phyloP scores from a whole-genome alignment of 441 rosid genomes.

The Biscutella auriculata region DNA sequence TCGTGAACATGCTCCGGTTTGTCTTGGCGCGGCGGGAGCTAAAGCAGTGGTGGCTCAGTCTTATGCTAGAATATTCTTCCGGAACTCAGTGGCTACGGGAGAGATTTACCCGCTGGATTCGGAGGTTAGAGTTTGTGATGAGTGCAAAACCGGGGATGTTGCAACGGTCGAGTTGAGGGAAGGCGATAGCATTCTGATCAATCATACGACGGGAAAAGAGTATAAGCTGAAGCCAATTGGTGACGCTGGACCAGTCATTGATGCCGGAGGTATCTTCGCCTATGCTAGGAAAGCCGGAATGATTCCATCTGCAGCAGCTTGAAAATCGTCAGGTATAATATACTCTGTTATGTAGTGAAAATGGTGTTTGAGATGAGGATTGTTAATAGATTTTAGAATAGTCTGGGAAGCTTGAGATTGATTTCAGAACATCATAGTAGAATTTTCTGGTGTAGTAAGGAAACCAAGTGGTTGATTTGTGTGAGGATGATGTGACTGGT shows the following conservation, averaged over 20 bases:
- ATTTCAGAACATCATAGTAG: too few species aligned
- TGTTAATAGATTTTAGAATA: neutral
- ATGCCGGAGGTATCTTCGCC: slow-evolving; percentile 79
- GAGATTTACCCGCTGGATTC: slow-evolving; percentile 68
- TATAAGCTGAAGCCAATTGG: slow-evolving; percentile 67
- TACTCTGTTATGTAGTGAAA: neutral
- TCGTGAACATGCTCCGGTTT: slow-evolving; percentile 89
- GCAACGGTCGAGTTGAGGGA: slow-evolving; percentile 45
- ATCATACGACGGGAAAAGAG: slow-evolving; percentile 62
- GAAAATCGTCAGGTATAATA: too few species aligned
- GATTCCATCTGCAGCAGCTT: slow-evolving; percentile 53
- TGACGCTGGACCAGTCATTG: slow-evolving; percentile 77
- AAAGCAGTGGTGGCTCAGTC: slow-evolving; percentile 66
- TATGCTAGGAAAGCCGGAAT: slow-evolving; percentile 69
- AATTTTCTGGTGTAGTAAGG: neutral
- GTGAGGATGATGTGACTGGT: too few species aligned
- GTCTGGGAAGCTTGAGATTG: neutral
- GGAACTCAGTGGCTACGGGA: slow-evolving; percentile 77
- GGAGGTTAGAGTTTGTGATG: slow-evolving; percentile 64
- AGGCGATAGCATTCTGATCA: slow-evolving; percentile 39
- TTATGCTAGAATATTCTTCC: slow-evolving; percentile 72
- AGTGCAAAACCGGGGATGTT: slow-evolving; percentile 62
- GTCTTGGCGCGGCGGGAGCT: slow-evolving; percentile 72
- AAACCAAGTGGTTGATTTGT: too few species aligned
- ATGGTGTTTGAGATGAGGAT: neutral